These are phyloP conservation scores for Croton laevigatus DNA, from an alignment of 441 rosid species.

Conservation along the genomic window DNA sequence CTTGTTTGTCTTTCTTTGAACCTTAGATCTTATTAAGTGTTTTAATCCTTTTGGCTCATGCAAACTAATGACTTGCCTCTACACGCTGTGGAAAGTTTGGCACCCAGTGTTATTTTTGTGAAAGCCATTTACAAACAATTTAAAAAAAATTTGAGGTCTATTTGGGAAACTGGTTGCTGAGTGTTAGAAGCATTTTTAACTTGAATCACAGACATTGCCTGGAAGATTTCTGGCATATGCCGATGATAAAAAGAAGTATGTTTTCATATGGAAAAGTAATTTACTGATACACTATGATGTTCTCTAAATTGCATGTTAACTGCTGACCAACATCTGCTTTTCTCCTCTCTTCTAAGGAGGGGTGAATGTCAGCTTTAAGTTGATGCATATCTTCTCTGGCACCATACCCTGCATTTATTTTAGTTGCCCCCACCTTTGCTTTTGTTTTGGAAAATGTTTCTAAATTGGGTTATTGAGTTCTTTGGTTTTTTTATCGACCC, in stretches of 20 bases:
- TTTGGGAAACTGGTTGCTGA: not conserved
- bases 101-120: not conserved
- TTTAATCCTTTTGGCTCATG: conserved; percentile 3
- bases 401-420: not conserved
- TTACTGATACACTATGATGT: not conserved
- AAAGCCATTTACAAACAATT: not conserved
- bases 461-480: not conserved
- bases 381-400: not conserved
- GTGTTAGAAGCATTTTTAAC: not conserved
- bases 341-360: not conserved
- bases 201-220: not conserved
- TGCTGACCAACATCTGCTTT: not conserved
- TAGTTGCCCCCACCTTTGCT: not conserved
- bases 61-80: not conserved
- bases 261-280: no score
- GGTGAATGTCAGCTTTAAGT: not conserved
- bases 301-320: not conserved
- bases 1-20: not conserved
- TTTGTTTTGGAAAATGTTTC: not conserved
- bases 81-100: not conserved
- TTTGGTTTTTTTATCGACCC: not conserved
- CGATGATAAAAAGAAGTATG: not conserved
- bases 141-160: not conserved
- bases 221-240: not conserved
- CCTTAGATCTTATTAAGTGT: not conserved